Base-by-base conservation (phyloP, 1,284 basidiomycete species). In the Farysia itapuensis region DNA sequence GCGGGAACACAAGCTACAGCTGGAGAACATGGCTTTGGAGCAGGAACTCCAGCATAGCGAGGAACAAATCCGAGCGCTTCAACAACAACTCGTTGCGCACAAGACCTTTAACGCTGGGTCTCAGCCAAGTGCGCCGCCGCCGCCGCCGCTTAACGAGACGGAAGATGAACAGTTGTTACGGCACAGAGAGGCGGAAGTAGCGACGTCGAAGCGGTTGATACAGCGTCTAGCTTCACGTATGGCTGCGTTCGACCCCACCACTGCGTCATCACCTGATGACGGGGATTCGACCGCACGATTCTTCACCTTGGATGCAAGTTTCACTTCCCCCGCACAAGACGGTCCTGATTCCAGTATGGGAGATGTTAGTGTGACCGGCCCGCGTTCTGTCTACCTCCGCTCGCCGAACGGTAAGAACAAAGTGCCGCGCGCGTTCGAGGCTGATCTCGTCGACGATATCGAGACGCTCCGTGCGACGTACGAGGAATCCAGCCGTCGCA, bases 401-500 rank as follows among this genome's bases (percentile, higher is more conserved):
- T 49, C 53, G 11, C 45, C 53, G 3, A 39, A 48, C 15, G 57
- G 39, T 9, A 43, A 52, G 16, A 35, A 25, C n/a, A 28, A 16
- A 2, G 38, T 56, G 0, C 19, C 25, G 11, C 21, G 52, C 4
- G 5, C 20, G 1, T 52, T 53, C 29, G 39, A 35, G 2, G 16
- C 30, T 2, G 59, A 63, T 19, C 29, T 63, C 7, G 13, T 63
- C 16, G 59, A 63, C 29, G 59, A 63, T 18, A 30, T 63, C 20
- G 45, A 38, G 18, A 14, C 26, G 1, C 22, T 53, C 1, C 37
- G 39, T 5, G 5, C 6, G 1, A 43, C n/a, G 3, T 45, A 43
- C 40, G 45, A 52, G 20, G 39, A 56, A 5, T 28, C 31, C 7
- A 28, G 37, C 7, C 38, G 29, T 1, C 36, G 28, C 16, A 11